Evolutionary conservation across 1,139 yeast species (phyloP).

Genomic region (Kluyveromyces sp.): DNA sequence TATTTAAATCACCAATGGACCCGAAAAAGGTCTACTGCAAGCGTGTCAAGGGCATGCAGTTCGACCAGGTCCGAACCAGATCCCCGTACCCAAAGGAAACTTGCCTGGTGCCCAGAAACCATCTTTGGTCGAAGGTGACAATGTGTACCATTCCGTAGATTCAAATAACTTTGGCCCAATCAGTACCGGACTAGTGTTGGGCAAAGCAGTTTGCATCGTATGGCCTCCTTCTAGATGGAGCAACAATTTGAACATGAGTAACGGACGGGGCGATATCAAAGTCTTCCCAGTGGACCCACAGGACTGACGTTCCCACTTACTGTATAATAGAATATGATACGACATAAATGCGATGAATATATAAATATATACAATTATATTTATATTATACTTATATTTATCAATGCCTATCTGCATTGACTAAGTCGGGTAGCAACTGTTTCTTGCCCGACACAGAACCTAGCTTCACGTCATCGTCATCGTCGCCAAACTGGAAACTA

Average conservation of each 20-base stretch:
- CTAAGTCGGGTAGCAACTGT: conserved; percentile 1
- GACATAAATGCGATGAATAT: background rate
- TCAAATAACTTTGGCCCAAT: conserved; percentile 82
- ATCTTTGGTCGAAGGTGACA: conserved; percentile 92
- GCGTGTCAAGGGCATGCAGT: conserved; percentile 66
- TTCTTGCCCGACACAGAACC: background rate
- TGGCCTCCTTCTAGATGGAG: conserved; percentile 63
- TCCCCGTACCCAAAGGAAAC: conserved; percentile 57
- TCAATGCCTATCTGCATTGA: background rate
- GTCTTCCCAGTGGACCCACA: background rate
- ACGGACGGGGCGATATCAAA: conserved; percentile 20
- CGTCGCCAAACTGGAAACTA: conserved; percentile 16
- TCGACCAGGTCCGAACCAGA: conserved; percentile 57
- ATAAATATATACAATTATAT: background rate
- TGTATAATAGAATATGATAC: background rate
- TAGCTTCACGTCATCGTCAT: background rate
- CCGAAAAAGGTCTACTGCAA: conserved; percentile 71
- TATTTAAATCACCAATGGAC: conserved; percentile 70
- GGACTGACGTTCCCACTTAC: background rate
- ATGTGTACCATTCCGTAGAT: conserved; percentile 71
- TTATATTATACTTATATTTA: background rate
- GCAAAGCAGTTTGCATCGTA: conserved; percentile 56
- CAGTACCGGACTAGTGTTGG: conserved; percentile 67
- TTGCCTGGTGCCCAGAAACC: conserved; percentile 65
- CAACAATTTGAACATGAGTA: conserved; percentile 16